These are phyloP conservation scores for Somion occarium DNA, from an alignment of 1,284 basidiomycete species.

Conservation along the genomic window DNA sequence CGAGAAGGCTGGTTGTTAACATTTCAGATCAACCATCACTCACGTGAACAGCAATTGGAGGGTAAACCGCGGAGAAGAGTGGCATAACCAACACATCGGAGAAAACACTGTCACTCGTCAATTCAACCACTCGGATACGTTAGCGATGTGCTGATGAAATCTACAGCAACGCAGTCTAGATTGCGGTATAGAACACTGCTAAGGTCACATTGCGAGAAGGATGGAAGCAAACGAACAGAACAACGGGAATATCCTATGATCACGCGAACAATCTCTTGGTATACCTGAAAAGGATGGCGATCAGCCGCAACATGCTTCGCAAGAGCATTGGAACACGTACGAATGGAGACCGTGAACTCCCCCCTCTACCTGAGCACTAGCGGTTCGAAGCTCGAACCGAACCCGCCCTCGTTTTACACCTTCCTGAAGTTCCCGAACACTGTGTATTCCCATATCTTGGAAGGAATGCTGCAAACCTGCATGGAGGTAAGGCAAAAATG, in stretches of 20 bases:
- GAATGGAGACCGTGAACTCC: slow-evolving; percentile 93
- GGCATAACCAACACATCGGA: background rate
- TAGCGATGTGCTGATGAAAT: background rate
- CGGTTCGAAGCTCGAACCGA: slow-evolving; percentile 92
- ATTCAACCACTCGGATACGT: background rate
- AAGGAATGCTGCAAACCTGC: slow-evolving; percentile 94
- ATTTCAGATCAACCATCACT: background rate
- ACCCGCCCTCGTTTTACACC: slow-evolving; percentile 67
- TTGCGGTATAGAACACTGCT: background rate
- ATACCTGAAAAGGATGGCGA: slow-evolving; percentile 16
- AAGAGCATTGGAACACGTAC: slow-evolving; percentile 36
- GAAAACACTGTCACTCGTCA: background rate
- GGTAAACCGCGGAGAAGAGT: background rate
- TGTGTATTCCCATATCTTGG: slow-evolving; percentile 88
- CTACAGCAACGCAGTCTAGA: background rate
- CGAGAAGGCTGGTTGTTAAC: background rate
- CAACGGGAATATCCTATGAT: background rate
- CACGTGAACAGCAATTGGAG: background rate
- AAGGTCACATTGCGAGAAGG: background rate
- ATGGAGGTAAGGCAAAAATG: slow-evolving; percentile 90
- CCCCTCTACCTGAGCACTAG: slow-evolving; percentile 94
- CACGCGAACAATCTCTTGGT: slow-evolving; percentile 19
- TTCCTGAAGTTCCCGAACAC: slow-evolving; percentile 55
- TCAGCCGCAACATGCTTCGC: background rate
- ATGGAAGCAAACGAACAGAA: background rate